Evolutionary conservation across 1,284 basidiomycete species (phyloP), one percentile per base, ranked within the genome.

Genomic region (Wolfiporia cocos): DNA sequence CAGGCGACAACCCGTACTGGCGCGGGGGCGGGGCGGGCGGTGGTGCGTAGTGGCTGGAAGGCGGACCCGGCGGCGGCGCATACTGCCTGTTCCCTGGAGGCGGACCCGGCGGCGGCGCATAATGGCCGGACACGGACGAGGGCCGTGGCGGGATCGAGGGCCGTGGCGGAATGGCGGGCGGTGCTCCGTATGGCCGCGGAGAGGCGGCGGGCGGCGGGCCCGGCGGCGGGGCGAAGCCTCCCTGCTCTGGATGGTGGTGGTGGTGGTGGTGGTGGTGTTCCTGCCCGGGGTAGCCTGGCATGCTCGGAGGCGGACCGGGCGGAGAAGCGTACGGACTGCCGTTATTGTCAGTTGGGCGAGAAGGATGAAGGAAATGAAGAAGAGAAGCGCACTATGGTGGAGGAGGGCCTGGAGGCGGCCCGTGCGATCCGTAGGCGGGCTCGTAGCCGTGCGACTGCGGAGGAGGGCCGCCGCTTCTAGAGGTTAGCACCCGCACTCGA

Each of bases 61-160:
- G 49, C 10, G 55, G 54, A 3, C 53, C 51, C n/a, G 59, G 49
- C 14, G 62, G 64, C 4, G 55, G 46, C 10, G 53, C 57, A 37
- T 60, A 64, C 11, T 50, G 54, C 42, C 37, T 44, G 15, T 33
- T 14, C 18, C 31, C 23, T 14, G 36, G 36, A 37, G 36, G 36
- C 5, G 36, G 23, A 5, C 36, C 64, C 22, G 58, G 49, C 42
- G 66, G 64, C 18, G 64, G 54, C 17, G 51, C 61, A 43, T 65
- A 68, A 4, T 28, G 26, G 14, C 14, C 9, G 9, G 26, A 14
- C 26, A 14, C 14, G 9, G 26, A 28, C 26, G 26, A n/a, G n/a
- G 9, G 26, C 26, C 26, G 9, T 28, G 26, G 14, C 26, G 26
- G 14, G n/a, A n/a, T n/a, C n/a, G n/a, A n/a, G n/a, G n/a, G n/a